Evolutionary conservation across 371 early-diverging fungal genomes (phyloP), one percentile per base, ranked within the genome.

Genomic region (Actinomortierella ambigua): DNA sequence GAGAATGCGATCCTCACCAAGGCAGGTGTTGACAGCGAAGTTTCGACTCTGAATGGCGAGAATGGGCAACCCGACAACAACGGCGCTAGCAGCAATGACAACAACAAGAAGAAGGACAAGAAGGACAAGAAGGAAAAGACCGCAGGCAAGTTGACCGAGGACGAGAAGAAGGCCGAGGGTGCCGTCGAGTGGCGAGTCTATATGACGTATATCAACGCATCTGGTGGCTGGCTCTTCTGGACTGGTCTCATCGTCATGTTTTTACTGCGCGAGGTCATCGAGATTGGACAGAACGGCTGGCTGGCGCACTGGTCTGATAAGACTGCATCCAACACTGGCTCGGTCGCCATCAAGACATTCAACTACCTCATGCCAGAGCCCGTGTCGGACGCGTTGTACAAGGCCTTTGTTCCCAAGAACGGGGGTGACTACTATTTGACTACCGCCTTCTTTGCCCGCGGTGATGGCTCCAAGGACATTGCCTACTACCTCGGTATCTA

Each of bases 141-240:
- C n/a, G 67, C 75, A 2, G 75, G 68, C 43, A 86, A 87, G 55
- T 69, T 92, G 22, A 84, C 87, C 39, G 63, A 83, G 59, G 90
- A 88, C 14, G 93, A 93, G 68, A 81, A 79, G 29, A 82, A 87
- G 43, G 82, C 80, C 0, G 84, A 83, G 26, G 93, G 93, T 5
- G 75, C 85, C 42, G 88, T 93, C 13, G 53, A 81, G 0, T 79
- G 81, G 76, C 48, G 77, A 0, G 85, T 89, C 6, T 91, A 93
- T 60, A 66, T 66, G 20, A 79, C 82, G 1, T 93, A 91, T 53
- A 81, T 89, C 46, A 44, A 67, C 18, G 88, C 91, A 0, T 82
- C 87, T 3, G 92, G 92, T 29, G 91, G 92, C 0, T 76, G 58
- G 42, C 47, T 70, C 1, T 86, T 80, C 75, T 88, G 88, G 82